Conservation (phyloP, 371 early-diverging fungal species). For the Dinochytrium kinnereticum region DNA sequence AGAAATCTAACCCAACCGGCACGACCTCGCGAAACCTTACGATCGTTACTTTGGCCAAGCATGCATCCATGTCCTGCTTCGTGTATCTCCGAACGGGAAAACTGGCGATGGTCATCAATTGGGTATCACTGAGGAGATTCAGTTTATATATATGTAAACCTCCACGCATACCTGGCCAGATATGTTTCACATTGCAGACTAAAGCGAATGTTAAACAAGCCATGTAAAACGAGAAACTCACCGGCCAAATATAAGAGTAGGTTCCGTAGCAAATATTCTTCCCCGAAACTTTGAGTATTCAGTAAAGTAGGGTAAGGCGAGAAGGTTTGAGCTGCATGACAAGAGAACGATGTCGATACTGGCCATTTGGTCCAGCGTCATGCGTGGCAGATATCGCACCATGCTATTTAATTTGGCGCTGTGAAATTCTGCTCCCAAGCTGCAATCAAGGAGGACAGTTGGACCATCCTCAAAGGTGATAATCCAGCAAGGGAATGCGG, state of each 20-base stretch:
- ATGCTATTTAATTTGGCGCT: neutral
- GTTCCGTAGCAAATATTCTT: slow-evolving; percentile 79
- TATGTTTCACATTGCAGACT: too few relatives aligned
- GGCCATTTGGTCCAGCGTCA: neutral
- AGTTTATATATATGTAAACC: too few relatives aligned
- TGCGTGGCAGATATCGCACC: neutral
- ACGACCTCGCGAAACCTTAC: neutral
- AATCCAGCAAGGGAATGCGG: neutral
- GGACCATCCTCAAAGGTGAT: neutral
- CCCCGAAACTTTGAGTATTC: slow-evolving; percentile 85
- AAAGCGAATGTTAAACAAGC: too few relatives aligned
- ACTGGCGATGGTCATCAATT: neutral
- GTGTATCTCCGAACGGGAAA: neutral
- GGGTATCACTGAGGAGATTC: neutral
- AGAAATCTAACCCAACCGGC: neutral
- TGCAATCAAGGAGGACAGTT: neutral
- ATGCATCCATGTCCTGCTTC: neutral
- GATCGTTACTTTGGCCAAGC: neutral
- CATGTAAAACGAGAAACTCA: neutral
- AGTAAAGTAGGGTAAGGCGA: slow-evolving; percentile 82
- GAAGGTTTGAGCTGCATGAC: slow-evolving; percentile 72
- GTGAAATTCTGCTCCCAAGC: neutral
- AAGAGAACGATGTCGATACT: slow-evolving; percentile 77
- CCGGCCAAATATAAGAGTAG: slow-evolving; percentile 76
- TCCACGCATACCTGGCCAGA: too few relatives aligned